Percentiles rank a stretch among this genome's conserved stretches.
phyloP scores from a whole-genome alignment of 306 rosid species.

The Rubus parviflorus region DNA sequence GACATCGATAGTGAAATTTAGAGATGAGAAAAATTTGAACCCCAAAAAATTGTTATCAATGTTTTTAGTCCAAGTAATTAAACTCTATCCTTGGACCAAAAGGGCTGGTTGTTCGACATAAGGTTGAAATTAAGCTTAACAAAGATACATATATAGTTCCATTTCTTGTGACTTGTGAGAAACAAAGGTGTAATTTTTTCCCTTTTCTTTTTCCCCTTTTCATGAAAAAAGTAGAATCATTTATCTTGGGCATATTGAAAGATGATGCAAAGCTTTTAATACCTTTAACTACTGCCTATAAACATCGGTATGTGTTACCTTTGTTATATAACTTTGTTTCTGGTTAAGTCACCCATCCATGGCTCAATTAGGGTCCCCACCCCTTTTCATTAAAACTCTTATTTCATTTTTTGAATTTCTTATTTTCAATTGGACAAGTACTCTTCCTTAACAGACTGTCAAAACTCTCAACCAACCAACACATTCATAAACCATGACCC shows the following conservation, averaged over 20 bases:
- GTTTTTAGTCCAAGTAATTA: too few relatives aligned
- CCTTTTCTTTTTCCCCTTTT: constrained; percentile 38
- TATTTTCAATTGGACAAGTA: background rate
- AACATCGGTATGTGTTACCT: constrained; percentile 65
- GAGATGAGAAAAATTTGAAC: too few relatives aligned
- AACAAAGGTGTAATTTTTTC: constrained; percentile 37
- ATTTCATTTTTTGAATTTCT: background rate
- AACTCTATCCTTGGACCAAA: constrained; percentile 9
- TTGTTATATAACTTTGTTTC: constrained; percentile 54
- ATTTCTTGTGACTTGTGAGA: constrained; percentile 42
- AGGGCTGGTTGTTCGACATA: constrained; percentile 28
- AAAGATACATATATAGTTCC: constrained; percentile 9
- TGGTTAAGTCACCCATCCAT: constrained; percentile 47
- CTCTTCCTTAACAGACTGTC: constrained; percentile 20
- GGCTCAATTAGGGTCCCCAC: constrained; percentile 37
- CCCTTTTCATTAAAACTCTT: background rate
- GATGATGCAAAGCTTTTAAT: constrained; percentile 71
- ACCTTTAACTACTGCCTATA: constrained; percentile 37
- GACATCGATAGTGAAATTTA: too few relatives aligned
- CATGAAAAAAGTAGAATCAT: constrained; percentile 65
- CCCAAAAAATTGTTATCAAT: too few relatives aligned
- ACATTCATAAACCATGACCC: constrained; percentile 7
- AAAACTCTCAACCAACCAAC: constrained; percentile 23
- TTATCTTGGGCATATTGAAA: constrained; percentile 59
- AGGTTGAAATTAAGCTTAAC: constrained; percentile 27